Evolutionary conservation across 2,329 filamentous ascomycete species (phyloP).

Genomic region (Botrytis pseudocinerea): DNA sequence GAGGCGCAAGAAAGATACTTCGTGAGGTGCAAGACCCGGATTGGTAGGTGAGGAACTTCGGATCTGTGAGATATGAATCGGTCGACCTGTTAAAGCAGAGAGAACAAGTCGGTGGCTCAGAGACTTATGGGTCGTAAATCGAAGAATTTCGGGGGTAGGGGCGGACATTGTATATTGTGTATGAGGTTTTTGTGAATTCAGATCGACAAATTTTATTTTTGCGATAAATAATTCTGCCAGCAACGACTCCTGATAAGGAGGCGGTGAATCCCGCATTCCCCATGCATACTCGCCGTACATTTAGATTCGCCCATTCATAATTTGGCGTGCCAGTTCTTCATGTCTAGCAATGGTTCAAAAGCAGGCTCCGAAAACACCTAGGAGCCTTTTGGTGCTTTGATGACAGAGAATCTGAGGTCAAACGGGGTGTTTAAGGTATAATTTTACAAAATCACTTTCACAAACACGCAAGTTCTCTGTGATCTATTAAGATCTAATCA

Average conservation of each 20-base stretch:
- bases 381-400: neutral
- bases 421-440: neutral
- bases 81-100: constrained; percentile 84
- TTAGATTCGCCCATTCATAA: neutral
- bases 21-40: constrained; percentile 86
- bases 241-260: constrained; percentile 9
- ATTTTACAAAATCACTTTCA: constrained; percentile 2
- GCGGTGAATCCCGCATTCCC: neutral
- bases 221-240: constrained; percentile 20
- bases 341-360: neutral
- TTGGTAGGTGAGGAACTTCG: constrained; percentile 81
- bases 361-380: neutral
- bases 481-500: neutral
- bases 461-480: neutral
- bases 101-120: constrained; percentile 84
- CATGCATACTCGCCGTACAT: neutral
- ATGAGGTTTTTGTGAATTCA: constrained; percentile 10
- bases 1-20: constrained; percentile 93
- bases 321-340: neutral
- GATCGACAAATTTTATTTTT: constrained; percentile 22
- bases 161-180: constrained; percentile 36
- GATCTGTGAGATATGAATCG: constrained; percentile 92
- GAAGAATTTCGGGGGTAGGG: constrained; percentile 52
- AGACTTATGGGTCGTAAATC: constrained; percentile 81
- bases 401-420: neutral